Conservation (phyloP, 768 basidiomycete genomes). For the Postia placenta region DNA sequence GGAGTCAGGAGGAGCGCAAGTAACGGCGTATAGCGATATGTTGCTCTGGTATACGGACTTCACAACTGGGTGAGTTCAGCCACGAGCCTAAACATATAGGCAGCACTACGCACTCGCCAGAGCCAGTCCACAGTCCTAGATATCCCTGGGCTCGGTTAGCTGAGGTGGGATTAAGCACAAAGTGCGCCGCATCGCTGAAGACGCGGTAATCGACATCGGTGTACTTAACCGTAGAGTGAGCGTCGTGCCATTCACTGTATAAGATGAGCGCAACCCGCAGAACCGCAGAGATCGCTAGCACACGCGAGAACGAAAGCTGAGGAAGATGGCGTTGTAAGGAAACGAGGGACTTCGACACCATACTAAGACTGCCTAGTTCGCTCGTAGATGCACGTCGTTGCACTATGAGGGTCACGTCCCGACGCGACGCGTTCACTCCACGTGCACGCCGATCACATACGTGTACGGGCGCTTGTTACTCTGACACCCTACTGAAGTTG, state of each 20-base stretch:
- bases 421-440: background rate
- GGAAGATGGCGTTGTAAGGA: too few species aligned
- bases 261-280: constrained; percentile 67
- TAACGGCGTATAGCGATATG: constrained; percentile 95
- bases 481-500: too few species aligned
- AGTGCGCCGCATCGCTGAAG: constrained; percentile 85
- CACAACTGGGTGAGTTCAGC: constrained; percentile 8
- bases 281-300: constrained; percentile 48
- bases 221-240: constrained; percentile 79
- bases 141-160: constrained; percentile 59
- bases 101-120: constrained; percentile 61
- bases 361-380: too few species aligned
- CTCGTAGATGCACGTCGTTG: background rate
- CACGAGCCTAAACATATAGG: background rate
- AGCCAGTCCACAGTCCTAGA: constrained; percentile 32
- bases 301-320: constrained; percentile 42
- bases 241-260: constrained; percentile 91
- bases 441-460: too few species aligned
- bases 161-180: constrained; percentile 37
- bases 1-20: constrained; percentile 79
- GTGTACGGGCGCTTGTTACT: too few species aligned
- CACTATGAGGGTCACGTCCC: background rate
- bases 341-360: too few species aligned
- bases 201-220: constrained; percentile 98
- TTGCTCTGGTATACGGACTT: constrained; percentile 87